Evolutionary conservation across 305 asterid species (phyloP).

Genomic region (Solanum chacoense): DNA sequence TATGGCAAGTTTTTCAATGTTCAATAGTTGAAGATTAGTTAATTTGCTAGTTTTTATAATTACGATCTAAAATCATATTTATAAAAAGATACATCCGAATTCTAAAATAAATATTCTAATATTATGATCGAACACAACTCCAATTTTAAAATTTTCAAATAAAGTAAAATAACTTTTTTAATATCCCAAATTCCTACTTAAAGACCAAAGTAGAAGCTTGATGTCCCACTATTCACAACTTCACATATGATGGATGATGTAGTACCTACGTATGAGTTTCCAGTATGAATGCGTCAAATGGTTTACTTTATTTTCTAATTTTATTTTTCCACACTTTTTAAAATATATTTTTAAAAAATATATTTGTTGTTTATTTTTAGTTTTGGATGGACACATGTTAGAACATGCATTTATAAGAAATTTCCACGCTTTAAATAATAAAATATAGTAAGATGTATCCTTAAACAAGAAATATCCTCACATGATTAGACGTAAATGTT

Average conservation of each 20-base stretch:
- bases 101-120: too few relatives aligned
- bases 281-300: background rate
- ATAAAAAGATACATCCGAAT: background rate
- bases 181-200: background rate
- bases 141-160: too few relatives aligned
- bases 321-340: background rate
- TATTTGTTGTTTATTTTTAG: background rate
- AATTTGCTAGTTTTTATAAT: background rate
- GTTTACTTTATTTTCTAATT: background rate
- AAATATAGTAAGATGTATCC: background rate
- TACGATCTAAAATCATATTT: background rate
- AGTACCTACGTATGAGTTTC: background rate
- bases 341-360: background rate
- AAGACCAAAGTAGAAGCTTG: background rate
- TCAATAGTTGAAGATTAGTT: background rate
- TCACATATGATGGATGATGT: background rate
- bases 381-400: background rate
- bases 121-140: background rate
- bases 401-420: background rate
- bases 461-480: background rate
- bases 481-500: background rate
- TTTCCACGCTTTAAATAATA: background rate
- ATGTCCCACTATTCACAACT: background rate
- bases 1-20: background rate
- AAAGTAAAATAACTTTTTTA: background rate